Percentiles rank a stretch among this genome's conserved stretches.
Conservation (phyloP, 345 rosid genomes). For the Eucalyptus curtisii region DNA sequence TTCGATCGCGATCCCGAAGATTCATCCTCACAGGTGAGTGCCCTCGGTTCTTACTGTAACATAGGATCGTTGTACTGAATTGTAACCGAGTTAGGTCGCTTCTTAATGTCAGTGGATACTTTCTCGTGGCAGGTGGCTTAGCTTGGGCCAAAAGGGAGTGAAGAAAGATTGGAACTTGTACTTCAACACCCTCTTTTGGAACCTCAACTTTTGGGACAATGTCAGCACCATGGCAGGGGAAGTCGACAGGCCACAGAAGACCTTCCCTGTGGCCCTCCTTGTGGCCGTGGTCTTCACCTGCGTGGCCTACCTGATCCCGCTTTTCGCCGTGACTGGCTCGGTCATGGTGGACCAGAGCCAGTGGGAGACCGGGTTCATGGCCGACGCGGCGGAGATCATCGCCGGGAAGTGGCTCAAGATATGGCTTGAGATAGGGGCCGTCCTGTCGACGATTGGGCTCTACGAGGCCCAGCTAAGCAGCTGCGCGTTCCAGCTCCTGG, state of each 20-base stretch:
- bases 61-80: background rate
- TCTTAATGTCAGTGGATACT: background rate
- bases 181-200: constrained; percentile 93
- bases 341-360: constrained; percentile 20
- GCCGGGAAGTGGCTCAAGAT: constrained; percentile 59
- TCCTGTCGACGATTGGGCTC: constrained; percentile 29
- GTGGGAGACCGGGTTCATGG: constrained; percentile 62
- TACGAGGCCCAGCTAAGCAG: constrained; percentile 63
- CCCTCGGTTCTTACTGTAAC: background rate
- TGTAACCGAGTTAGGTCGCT: background rate
- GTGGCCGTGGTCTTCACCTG: constrained; percentile 70
- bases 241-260: constrained; percentile 57
- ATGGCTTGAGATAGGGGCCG: constrained; percentile 56
- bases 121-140: constrained; percentile 34
- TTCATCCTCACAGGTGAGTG: constrained; percentile 19
- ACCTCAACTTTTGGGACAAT: constrained; percentile 87
- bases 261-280: constrained; percentile 56
- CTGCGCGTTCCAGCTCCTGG: constrained; percentile 51
- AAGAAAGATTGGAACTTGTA: constrained; percentile 63
- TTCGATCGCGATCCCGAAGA: constrained; percentile 54
- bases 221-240: constrained; percentile 87
- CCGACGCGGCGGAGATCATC: constrained; percentile 41
- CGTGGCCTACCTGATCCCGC: constrained; percentile 64
- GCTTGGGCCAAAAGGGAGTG: constrained; percentile 44
- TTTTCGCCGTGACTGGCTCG: constrained; percentile 59